A percentile compares a stretch with the other conserved stretches of the same genome.
Conservation (phyloP, 2,329 filamentous ascomycete genomes). For the Chrysoporthe deuterocubensis region DNA sequence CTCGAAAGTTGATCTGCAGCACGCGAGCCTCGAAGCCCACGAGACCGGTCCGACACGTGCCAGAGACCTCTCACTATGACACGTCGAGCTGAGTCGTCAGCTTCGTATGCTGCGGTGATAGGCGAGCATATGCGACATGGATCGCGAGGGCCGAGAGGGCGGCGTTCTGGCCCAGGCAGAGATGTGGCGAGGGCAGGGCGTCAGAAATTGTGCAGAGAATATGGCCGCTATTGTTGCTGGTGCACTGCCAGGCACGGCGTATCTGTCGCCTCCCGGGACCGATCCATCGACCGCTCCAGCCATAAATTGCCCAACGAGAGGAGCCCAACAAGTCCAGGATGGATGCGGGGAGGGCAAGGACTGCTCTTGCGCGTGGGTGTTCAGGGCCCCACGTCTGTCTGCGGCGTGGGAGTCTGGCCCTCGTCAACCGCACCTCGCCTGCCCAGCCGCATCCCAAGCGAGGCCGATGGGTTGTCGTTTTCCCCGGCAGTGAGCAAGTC, state of each 20-base stretch:
- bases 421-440: neutral
- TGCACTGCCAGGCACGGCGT: constrained; percentile 3
- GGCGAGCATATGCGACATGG: neutral
- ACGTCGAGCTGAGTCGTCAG: constrained; percentile 9
- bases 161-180: neutral
- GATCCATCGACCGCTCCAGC: constrained; percentile 16
- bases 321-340: neutral
- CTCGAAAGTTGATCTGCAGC: neutral
- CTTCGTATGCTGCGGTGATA: constrained; percentile 6
- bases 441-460: neutral
- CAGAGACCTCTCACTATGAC: constrained; percentile 6
- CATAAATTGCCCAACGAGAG: constrained; percentile 20
- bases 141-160: neutral
- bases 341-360: neutral
- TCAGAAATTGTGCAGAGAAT: neutral
- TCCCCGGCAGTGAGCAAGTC: neutral
- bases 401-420: neutral
- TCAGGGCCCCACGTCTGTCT: neutral
- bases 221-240: constrained; percentile 9
- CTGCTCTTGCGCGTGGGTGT: neutral
- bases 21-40: neutral
- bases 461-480: neutral
- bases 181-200: neutral
- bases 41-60: constrained; percentile 2
- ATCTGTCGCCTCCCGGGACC: constrained; percentile 5